Conservation (phyloP, 2,329 filamentous ascomycete genomes). For the Sclerotiophoma versabilis region DNA sequence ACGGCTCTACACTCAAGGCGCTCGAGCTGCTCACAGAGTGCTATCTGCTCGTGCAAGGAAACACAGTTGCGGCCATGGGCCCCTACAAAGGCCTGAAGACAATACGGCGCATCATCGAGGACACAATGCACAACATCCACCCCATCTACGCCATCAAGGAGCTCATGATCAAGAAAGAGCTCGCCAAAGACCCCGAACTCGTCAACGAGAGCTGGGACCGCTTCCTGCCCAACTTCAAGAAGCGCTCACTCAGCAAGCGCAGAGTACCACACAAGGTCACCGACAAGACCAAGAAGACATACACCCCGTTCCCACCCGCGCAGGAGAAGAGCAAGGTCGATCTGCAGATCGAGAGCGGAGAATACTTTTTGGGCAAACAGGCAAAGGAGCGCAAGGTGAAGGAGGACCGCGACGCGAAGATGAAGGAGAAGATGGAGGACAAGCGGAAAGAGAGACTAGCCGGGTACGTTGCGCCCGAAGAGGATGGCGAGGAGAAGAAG, state of each 20-base stretch:
- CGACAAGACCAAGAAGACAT: constrained; percentile 92
- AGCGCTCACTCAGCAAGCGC: constrained; percentile 84
- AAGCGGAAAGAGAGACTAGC: constrained; percentile 84
- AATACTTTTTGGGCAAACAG: constrained; percentile 94
- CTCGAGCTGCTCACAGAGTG: constrained; percentile 89
- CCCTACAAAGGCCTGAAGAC: constrained; percentile 93
- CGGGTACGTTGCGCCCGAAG: constrained; percentile 87
- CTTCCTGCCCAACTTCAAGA: constrained; percentile 97
- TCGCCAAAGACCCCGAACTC: constrained; percentile 86
- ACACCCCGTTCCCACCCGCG: constrained; percentile 95
- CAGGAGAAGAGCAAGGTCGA: constrained; percentile 99
- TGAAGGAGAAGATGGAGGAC: constrained; percentile 86
- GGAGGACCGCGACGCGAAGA: constrained; percentile 82
- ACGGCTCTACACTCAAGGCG: constrained; percentile 91
- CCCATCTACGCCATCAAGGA: constrained; percentile 94
- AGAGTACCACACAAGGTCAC: constrained; percentile 82
- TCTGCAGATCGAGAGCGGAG: constrained; percentile 94
- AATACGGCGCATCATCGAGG: constrained; percentile 81
- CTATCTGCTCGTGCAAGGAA: constrained; percentile 92
- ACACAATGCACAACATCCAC: constrained; percentile 96
- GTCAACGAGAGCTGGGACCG: constrained; percentile 92
- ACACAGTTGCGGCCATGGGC: constrained; percentile 90
- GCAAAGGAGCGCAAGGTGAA: constrained; percentile 85
- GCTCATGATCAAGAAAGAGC: constrained; percentile 90
- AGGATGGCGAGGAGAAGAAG: constrained; percentile 65